Conservation (phyloP, 2,329 filamentous ascomycete genomes). For the Aspergillus quadrilineatus region DNA sequence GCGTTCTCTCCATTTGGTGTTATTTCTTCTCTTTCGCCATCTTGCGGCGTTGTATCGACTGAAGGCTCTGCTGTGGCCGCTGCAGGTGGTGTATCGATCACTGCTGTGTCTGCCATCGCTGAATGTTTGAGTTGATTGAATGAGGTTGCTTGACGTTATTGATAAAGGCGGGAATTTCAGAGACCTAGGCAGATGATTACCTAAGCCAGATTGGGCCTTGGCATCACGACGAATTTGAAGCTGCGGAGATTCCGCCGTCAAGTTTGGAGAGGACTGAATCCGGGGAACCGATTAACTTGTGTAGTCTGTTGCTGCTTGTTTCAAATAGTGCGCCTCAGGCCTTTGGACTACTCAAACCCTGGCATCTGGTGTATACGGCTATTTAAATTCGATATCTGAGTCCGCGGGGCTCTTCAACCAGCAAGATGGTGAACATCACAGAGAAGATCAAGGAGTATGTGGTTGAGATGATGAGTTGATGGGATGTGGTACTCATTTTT, state of each 20-base stretch:
- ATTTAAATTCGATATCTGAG: slow-evolving; percentile 12
- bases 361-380: not conserved
- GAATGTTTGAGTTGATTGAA: not conserved
- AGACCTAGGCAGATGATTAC: slow-evolving; percentile 13
- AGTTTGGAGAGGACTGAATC: slow-evolving; percentile 1
- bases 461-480: not conserved
- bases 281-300: not conserved
- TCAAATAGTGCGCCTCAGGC: not conserved
- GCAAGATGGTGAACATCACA: slow-evolving; percentile 94
- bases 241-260: slow-evolving; percentile 9
- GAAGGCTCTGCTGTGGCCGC: slow-evolving; percentile 37
- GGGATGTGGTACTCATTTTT: not conserved
- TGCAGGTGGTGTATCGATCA: slow-evolving; percentile 31
- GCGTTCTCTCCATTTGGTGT: slow-evolving; percentile 9
- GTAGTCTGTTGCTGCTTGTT: not conserved
- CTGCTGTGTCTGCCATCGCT: slow-evolving; percentile 31
- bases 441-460: slow-evolving; percentile 98
- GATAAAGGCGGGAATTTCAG: slow-evolving; percentile 9
- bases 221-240: slow-evolving; percentile 24
- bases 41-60: slow-evolving; percentile 40
- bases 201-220: slow-evolving; percentile 18
- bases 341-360: not conserved
- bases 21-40: not conserved
- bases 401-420: slow-evolving; percentile 29
- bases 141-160: slow-evolving; percentile 9